Evolutionary conservation across 2,329 filamentous ascomycete genomes (phyloP), one percentile per base, ranked within the genome.

Genomic region (Hymenoscyphus fraxineus): DNA sequence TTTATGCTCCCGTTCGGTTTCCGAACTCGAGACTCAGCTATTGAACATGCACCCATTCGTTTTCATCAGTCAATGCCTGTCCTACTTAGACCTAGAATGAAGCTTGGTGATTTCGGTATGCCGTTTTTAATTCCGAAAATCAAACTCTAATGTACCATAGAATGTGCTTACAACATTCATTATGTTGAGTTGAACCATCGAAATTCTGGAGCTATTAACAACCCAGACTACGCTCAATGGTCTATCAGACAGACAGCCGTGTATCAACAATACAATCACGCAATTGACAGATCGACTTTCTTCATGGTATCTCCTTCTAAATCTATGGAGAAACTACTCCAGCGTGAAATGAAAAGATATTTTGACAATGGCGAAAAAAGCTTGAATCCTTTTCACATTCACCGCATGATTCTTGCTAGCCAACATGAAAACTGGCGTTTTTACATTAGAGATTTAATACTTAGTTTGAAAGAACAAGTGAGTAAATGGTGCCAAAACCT

Each of bases 151-250:
- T 3, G 32, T 51, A 12, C 5, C 9, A 2, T 35, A 70, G 69
- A 70, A 63, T 66, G 60, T 40, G 64, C 69, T 0, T 70, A 70
- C 55, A 59, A 59, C 1, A 65, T 68, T 57, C 64, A 64, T 9
- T 68, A 67, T 58, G 66, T 63, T 13, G 59, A 63, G 19, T 22
- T 61, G 10, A 69, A 69, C 40, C 15, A 62, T 13, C 39, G 68
- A 15, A 39, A 32, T 6, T 19, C 51, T 19, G 3, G 19, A 15
- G 15, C 31, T 6, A 19, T 38, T 7, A 41, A 59, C 1, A 61
- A 64, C 40, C 62, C 64, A 2, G 66, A 69, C 56, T 67, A 66
- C 32, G 66, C 68, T 58, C 63, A 61, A 15, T 69, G 67, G 67
- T 69, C 67, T 6, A 39, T 69, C 5, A 27, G 67, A 4, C 67